These are phyloP conservation scores for Tetradesmus lagerheimii DNA, from an alignment of 139 green algal genomes.

Conservation along the genomic window DNA sequence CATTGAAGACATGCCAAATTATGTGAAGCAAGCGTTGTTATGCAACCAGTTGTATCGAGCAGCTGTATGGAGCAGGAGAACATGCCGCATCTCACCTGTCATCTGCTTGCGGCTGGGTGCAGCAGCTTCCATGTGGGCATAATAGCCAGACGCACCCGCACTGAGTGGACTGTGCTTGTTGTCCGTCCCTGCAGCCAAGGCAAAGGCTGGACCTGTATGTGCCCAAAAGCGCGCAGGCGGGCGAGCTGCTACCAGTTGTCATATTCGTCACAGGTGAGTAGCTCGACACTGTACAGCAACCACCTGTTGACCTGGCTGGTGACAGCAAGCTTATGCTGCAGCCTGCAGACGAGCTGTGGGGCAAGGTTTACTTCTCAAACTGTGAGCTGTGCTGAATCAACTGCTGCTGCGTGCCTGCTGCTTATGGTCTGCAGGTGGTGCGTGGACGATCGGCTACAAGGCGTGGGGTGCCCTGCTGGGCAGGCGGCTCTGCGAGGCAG, in stretches of 20 bases:
- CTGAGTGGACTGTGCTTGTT: not conserved
- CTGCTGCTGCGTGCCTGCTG: not conserved
- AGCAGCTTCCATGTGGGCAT: not conserved
- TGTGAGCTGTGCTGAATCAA: not conserved
- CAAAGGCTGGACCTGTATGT: constrained; percentile 91
- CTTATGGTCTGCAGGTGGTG: constrained; percentile 73
- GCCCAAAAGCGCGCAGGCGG: constrained; percentile 50
- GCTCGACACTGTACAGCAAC: too few species aligned
- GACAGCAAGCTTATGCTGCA: not conserved
- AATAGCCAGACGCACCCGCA: not conserved
- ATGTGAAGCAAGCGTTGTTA: not conserved
- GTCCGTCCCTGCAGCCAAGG: constrained; percentile 66
- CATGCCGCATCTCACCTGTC: too few species aligned
- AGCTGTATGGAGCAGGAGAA: not conserved
- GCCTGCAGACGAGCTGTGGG: too few species aligned
- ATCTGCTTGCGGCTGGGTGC: not conserved
- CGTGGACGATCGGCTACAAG: constrained; percentile 97
- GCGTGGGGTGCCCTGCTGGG: constrained; percentile 94
- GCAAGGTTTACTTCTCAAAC: not conserved
- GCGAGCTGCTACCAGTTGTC: constrained; percentile 70
- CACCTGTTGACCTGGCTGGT: not conserved
- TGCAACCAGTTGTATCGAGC: not conserved
- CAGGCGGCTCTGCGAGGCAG: constrained; percentile 80
- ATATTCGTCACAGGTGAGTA: constrained; percentile 90
- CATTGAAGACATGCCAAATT: not conserved